Base-by-base conservation (phyloP, 129 eudicot species). In the Apium graveolens region DNA sequence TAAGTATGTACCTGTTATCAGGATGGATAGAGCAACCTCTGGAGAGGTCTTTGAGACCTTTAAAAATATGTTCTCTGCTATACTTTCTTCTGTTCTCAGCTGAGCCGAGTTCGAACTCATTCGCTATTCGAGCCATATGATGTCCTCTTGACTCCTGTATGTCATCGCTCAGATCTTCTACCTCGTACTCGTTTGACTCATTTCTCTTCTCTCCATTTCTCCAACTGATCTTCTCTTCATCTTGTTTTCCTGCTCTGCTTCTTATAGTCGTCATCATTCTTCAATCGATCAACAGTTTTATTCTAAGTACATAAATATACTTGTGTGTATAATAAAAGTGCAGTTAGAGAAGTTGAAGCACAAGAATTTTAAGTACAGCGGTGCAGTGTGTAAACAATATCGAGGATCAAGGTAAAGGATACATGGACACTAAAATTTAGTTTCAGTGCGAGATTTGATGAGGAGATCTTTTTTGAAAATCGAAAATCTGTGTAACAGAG, bases 11-110 rank as follows among this genome's bases (percentile, higher is more conserved):
- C 98, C 97, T 90, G 93, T 88, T 87, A 21, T 91, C 85, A 10
- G 98, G 97, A 84, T 95, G 86, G 75, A 95, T 87, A 85, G 80
- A 85, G 46, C 76, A 76, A 41, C 86, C 90, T 18, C 80, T 79
- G 21, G 92, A 90, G 24, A 92, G 79, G n/a, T 88, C 95, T 55
- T 62, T 85, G 80, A 93, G 57, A 14, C 98, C 98, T 78, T 86
- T 51, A 43, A 93, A 55, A 34, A 91, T 70, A 18, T 71, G 79
- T 16, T 88, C 87, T 24, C 79, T 74, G 60, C 80, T 84, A 29
- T 85, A 91, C 73, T 81, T 85, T 80, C 88, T 80, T n/a, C 83
- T 81, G 62, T 76, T 76, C 4, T 81, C 63, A 51, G 75, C 66
- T 7, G 80, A 68, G n/a, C 84, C 88, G 13, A 86, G 83, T 55